Conservation (phyloP, 495 filamentous ascomycete genomes). For the Xylaria telfairii region DNA sequence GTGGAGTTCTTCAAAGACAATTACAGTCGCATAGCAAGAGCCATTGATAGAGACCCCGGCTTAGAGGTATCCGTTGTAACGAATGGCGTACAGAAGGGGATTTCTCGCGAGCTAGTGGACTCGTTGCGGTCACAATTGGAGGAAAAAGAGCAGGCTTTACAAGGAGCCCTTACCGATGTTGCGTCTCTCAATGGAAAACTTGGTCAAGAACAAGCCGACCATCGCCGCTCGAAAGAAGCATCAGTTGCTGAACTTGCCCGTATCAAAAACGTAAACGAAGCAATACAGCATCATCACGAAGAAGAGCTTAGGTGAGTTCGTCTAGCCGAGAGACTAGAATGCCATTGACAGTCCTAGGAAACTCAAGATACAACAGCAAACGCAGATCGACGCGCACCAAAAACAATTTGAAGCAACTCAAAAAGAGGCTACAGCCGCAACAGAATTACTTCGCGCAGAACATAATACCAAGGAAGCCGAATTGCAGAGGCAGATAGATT, state of each 20-base stretch:
- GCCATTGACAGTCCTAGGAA: conserved; percentile 36
- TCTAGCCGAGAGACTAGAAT: not conserved
- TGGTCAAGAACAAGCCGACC: conserved; percentile 78
- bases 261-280: conserved; percentile 72
- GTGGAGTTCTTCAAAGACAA: conserved; percentile 96
- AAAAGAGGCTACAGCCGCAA: conserved; percentile 32
- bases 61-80: conserved; percentile 79
- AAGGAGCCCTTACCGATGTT: conserved; percentile 70
- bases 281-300: conserved; percentile 73
- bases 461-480: conserved; percentile 56
- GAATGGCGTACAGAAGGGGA: conserved; percentile 80
- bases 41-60: conserved; percentile 90
- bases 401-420: conserved; percentile 32
- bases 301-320: conserved; percentile 43
- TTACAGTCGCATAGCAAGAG: conserved; percentile 81
- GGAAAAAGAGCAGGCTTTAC: conserved; percentile 70
- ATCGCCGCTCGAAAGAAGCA: conserved; percentile 73
- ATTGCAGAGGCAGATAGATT: conserved; percentile 54
- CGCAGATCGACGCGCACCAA: conserved; percentile 31
- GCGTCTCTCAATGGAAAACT: conserved; percentile 72
- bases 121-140: conserved; percentile 78
- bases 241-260: conserved; percentile 64
- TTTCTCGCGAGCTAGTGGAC: conserved; percentile 85
- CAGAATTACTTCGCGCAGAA: conserved; percentile 33
- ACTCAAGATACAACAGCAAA: conserved; percentile 33